These are phyloP conservation scores for Syncephalastrum contaminatum DNA, from an alignment of 371 early-diverging fungal genomes.

Conservation along the genomic window DNA sequence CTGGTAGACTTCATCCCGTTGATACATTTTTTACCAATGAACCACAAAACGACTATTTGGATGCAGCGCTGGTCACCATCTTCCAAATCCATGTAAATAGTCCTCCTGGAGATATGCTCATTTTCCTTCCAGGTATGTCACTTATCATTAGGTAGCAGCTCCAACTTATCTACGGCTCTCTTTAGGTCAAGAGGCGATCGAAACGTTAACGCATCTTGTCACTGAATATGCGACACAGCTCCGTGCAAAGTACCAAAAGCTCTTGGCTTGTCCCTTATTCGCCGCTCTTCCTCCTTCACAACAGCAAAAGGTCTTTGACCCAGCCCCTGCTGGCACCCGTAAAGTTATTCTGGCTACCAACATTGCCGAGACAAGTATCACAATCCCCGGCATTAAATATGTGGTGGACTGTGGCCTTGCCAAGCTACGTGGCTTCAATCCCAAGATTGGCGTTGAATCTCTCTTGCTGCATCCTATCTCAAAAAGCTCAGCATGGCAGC, in stretches of 20 bases:
- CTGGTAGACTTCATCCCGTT: constrained; percentile 91
- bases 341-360: constrained; percentile 97
- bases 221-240: constrained; percentile 56
- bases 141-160: neutral
- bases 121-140: constrained; percentile 85
- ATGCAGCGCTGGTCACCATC: constrained; percentile 82
- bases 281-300: constrained; percentile 90
- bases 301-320: constrained; percentile 91
- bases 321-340: constrained; percentile 82
- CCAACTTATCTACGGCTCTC: neutral
- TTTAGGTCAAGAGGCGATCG: constrained; percentile 83
- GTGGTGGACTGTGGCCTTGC: constrained; percentile 98
- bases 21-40: constrained; percentile 73
- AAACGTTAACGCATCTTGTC: constrained; percentile 79
- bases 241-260: constrained; percentile 39
- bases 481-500: constrained; percentile 93
- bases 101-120: constrained; percentile 86
- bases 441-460: constrained; percentile 90
- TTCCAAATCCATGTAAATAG: constrained; percentile 91
- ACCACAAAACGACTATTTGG: constrained; percentile 88
- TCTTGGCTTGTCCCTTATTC: constrained; percentile 81
- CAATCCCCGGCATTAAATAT: constrained; percentile 97
- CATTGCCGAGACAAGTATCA: constrained; percentile 98
- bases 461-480: constrained; percentile 87
- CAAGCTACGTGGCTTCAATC: constrained; percentile 97